Evolutionary conservation across 2,329 filamentous ascomycete species (phyloP).

Genomic region (Aurifilum marmelostoma): DNA sequence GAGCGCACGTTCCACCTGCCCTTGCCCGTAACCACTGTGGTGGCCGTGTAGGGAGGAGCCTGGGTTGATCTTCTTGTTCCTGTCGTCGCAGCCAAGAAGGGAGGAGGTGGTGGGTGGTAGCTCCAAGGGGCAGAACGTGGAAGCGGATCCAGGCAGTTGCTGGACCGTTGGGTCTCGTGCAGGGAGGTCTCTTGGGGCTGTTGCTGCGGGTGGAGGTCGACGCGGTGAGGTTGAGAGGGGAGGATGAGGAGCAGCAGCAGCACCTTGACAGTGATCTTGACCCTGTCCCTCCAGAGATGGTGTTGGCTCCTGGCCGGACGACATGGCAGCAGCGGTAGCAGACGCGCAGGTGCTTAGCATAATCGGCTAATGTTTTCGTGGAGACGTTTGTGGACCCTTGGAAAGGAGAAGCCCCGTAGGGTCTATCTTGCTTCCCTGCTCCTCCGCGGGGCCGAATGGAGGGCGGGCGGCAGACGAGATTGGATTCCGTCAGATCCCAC

Average conservation of each 20-base stretch:
- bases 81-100: slow-evolving; percentile 15
- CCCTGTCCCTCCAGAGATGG: slow-evolving; percentile 31
- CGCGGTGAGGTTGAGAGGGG: slow-evolving; percentile 31
- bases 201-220: slow-evolving; percentile 5
- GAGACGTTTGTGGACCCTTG: slow-evolving; percentile 30
- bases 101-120: neutral
- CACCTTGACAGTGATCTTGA: slow-evolving; percentile 6
- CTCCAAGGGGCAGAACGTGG: slow-evolving; percentile 6
- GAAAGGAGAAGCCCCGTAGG: slow-evolving; percentile 32
- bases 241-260: slow-evolving; percentile 2
- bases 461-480: slow-evolving; percentile 22
- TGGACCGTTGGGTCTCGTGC: slow-evolving; percentile 10
- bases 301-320: slow-evolving; percentile 33
- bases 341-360: slow-evolving; percentile 42
- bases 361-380: slow-evolving; percentile 42
- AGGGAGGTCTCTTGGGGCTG: slow-evolving; percentile 1
- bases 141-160: slow-evolving; percentile 9
- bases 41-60: slow-evolving; percentile 37
- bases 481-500: slow-evolving; percentile 28
- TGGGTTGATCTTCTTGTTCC: slow-evolving; percentile 7
- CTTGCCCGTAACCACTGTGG: slow-evolving; percentile 39
- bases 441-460: slow-evolving; percentile 18
- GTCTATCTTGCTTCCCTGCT: slow-evolving; percentile 26
- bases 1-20: slow-evolving; percentile 28
- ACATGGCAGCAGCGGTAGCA: slow-evolving; percentile 30